Evolutionary conservation across 129 eudicot genomes (phyloP).

Genomic region (Artemisia tridentata): DNA sequence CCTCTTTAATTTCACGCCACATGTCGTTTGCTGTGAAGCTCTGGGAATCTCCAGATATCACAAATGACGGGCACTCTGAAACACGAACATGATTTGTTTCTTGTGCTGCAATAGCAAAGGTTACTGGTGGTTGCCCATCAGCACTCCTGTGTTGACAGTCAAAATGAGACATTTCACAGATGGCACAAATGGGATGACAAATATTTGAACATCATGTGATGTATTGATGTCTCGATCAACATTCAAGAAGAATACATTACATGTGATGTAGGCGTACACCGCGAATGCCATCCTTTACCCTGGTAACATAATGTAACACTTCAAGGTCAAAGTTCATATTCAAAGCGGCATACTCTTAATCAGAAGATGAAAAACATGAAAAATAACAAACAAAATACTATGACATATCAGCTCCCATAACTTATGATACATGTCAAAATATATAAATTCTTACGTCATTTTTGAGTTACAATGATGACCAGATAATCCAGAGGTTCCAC

Average conservation of each 20-base stretch:
- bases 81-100: conserved; percentile 64
- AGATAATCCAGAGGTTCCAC: conserved; percentile 78
- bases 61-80: conserved; percentile 84
- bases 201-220: background rate
- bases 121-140: conserved; percentile 64
- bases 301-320: conserved; percentile 30
- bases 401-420: background rate
- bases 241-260: conserved; percentile 42
- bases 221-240: background rate
- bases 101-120: conserved; percentile 86
- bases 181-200: conserved; percentile 12
- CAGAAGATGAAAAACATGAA: conserved; percentile 5
- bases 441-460: conserved; percentile 46
- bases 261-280: conserved; percentile 79
- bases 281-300: conserved; percentile 73
- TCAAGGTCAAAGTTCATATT: conserved; percentile 26
- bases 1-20: conserved; percentile 94
- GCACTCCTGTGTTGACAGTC: conserved; percentile 62
- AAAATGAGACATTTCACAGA: conserved; percentile 3
- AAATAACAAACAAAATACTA: background rate
- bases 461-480: conserved; percentile 77
- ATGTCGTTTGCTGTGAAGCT: conserved; percentile 85
- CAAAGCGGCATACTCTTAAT: background rate
- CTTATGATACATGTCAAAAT: conserved; percentile 10
- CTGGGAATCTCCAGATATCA: conserved; percentile 68